phyloP scores from a whole-genome alignment of 768 basidiomycete species.

The Mycena latifolia region DNA sequence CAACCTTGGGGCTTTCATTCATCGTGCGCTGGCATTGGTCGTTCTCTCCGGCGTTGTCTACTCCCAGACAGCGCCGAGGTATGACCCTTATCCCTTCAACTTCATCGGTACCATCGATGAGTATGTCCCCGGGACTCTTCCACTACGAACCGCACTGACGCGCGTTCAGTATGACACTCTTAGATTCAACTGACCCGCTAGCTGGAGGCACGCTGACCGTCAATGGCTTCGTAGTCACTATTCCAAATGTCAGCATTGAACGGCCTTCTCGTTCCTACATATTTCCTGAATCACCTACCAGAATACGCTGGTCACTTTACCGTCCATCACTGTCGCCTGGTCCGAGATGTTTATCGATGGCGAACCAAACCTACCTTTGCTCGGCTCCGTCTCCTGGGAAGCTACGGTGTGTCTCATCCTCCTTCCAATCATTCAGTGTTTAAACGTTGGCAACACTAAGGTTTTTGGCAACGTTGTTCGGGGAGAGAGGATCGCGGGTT shows the following conservation, averaged over 20 bases:
- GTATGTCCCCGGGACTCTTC: background rate
- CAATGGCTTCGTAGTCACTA: background rate
- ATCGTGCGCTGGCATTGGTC: slow-evolving; percentile 2
- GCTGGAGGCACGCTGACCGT: slow-evolving; percentile 20
- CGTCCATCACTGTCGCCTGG: slow-evolving; percentile 18
- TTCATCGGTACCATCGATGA: background rate
- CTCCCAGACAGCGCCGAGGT: background rate
- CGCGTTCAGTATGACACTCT: background rate
- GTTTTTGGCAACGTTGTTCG: slow-evolving; percentile 20
- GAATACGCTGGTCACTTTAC: slow-evolving; percentile 20
- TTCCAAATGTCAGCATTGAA: slow-evolving; percentile 7
- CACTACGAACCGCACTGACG: background rate
- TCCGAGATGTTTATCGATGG: slow-evolving; percentile 7
- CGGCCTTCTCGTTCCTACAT: background rate
- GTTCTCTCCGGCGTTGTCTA: background rate
- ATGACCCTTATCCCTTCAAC: background rate
- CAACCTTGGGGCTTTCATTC: background rate
- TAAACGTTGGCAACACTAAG: background rate
- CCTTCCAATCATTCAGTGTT: background rate
- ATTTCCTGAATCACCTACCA: background rate
- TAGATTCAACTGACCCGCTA: background rate
- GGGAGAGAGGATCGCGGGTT: slow-evolving; percentile 17
- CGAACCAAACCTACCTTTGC: slow-evolving; percentile 9
- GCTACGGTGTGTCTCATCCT: background rate
- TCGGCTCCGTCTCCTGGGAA: slow-evolving; percentile 25